Evolutionary conservation across 192 early-diverging fungal species (phyloP), one percentile per base, ranked within the genome.

Genomic region (Coemansia sp.): DNA sequence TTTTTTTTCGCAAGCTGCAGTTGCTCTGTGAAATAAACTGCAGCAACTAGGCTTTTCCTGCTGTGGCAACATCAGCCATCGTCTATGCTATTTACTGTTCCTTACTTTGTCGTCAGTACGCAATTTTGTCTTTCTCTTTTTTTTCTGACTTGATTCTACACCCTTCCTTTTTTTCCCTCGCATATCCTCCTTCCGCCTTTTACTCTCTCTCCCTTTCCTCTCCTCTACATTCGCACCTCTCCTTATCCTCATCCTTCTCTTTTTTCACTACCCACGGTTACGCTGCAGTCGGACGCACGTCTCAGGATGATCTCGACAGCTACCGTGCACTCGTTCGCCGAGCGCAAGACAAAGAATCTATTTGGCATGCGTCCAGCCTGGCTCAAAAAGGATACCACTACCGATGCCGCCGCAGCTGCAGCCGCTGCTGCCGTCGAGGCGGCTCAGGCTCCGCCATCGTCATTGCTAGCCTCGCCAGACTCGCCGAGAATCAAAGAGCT

Each of bases 331-430:
- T 66, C 81, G 50, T 72, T 73, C 64, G 72, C 81, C 60, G 81
- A 83, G 73, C 69, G 73, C 43, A 78, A 78, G 68, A 57, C 81
- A 39, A 78, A 73, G 68, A 83, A 73, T 31, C 67, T 83, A 50
- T 73, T 83, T 58, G 78, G 57, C 65, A 84, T 84, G 76, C 81
- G 81, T 16, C 73, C 76, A 3, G 65, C 58, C 8, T 84, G 81
- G 81, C 66, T 79, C 7, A 75, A 76, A 36, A 84, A 84, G 53
- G 60, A 62, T 34, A 38, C 60, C 2, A 39, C 60, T 5, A n/a
- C 60, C 15, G 76, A 79, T 29, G 57, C 38, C 27, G 60, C 58
- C 10, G 66, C 73, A 12, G 72, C 67, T 1, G 34, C 38, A 15
- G 57, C 71, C 12, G 46, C 20, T 1, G 70, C 62, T 43, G 63